Evolutionary conservation across 2,329 filamentous ascomycete species (phyloP).

Genomic region (Zasmidium cellare): DNA sequence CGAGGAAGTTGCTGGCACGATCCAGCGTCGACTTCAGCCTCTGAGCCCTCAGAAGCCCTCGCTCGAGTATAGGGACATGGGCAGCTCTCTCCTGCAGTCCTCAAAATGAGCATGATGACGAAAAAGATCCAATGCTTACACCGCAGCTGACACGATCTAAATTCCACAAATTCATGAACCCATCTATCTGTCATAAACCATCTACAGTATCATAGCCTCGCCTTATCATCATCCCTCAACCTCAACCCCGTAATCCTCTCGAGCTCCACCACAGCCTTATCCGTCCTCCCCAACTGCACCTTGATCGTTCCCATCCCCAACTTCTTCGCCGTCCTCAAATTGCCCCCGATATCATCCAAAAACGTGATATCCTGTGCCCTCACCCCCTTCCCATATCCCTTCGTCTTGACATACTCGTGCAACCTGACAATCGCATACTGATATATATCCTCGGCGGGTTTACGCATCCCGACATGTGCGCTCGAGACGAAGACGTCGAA

Average conservation of each 20-base stretch:
- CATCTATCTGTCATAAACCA: neutral
- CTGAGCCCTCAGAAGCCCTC: too few relatives aligned
- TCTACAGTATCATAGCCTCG: constrained; percentile 12
- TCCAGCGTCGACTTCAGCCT: too few relatives aligned
- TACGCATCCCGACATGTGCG: constrained; percentile 82
- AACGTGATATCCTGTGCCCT: constrained; percentile 73
- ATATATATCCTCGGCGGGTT: constrained; percentile 84
- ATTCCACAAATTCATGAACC: neutral
- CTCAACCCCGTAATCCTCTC: constrained; percentile 71
- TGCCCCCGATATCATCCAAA: constrained; percentile 91
- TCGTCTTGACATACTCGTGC: constrained; percentile 60
- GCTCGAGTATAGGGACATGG: too few relatives aligned
- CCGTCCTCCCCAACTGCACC: constrained; percentile 74
- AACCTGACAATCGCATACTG: constrained; percentile 67
- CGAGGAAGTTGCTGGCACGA: too few relatives aligned
- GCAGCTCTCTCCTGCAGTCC: too few relatives aligned
- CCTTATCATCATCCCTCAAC: constrained; percentile 10
- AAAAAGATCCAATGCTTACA: too few relatives aligned
- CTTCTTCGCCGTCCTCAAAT: constrained; percentile 75
- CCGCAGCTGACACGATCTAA: too few relatives aligned
- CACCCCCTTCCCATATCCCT: constrained; percentile 56
- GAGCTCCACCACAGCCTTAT: constrained; percentile 78
- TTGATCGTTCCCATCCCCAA: constrained; percentile 82
- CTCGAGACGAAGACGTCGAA: constrained; percentile 90
- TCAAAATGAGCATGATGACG: too few relatives aligned